Conservation (phyloP, 2,329 filamentous ascomycete genomes). For the Aspergillus hiratsukae region DNA sequence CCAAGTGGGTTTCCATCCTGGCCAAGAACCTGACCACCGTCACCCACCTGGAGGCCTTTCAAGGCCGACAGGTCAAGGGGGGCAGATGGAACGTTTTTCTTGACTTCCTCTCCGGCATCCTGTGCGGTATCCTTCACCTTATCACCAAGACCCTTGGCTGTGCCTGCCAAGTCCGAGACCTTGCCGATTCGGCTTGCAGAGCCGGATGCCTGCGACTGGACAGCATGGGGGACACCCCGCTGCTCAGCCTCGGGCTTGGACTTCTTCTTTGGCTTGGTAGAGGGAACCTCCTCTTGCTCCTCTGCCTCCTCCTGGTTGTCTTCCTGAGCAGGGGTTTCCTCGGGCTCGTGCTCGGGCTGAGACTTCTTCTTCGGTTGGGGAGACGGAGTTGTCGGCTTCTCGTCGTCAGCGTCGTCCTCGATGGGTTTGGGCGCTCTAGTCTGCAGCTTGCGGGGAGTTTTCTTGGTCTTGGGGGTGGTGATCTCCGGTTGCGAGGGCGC, state of each 20-base stretch:
- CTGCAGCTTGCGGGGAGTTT: conserved; percentile 21
- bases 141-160: conserved; percentile 14
- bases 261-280: not conserved
- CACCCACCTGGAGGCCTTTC: conserved; percentile 37
- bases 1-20: conserved; percentile 34
- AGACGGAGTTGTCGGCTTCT: conserved; percentile 17
- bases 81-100: conserved; percentile 5
- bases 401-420: conserved; percentile 14
- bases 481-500: conserved; percentile 9
- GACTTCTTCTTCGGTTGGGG: conserved; percentile 19
- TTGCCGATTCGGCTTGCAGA: conserved; percentile 16
- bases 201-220: conserved; percentile 24
- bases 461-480: conserved; percentile 15
- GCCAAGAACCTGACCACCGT: conserved; percentile 35
- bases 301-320: not conserved
- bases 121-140: conserved; percentile 15
- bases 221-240: conserved; percentile 20
- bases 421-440: conserved; percentile 18
- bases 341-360: conserved; percentile 1
- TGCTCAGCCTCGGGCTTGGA: conserved; percentile 16
- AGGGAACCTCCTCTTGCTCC: no score
- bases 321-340: not conserved
- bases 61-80: conserved; percentile 30
- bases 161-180: conserved; percentile 14
- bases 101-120: conserved; percentile 16